A percentile compares a stretch with the other conserved stretches of the same genome.
phyloP scores from a whole-genome alignment of 2,329 filamentous ascomycete species.

The Talaromyces sp. region DNA sequence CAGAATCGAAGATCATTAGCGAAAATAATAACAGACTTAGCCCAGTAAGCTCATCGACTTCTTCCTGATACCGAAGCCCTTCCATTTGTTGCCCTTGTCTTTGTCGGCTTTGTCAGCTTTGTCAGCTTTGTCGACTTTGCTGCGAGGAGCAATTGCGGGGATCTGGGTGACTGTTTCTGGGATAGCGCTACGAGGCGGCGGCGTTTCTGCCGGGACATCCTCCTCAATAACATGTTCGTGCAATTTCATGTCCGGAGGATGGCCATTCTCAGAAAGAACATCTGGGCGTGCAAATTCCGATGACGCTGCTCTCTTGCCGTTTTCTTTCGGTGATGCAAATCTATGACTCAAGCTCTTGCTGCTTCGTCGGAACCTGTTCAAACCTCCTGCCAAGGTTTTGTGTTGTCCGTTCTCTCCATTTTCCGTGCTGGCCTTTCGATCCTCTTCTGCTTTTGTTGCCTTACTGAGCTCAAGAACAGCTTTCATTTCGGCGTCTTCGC shows the following conservation, averaged over 20 bases:
- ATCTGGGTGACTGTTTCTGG: constrained; percentile 1
- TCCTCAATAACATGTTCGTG: constrained; percentile 19
- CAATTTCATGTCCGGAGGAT: constrained; percentile 11
- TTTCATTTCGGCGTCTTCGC: constrained; percentile 60
- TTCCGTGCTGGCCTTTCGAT: constrained; percentile 28
- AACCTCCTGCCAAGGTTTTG: constrained; percentile 40
- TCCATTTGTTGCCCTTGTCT: constrained; percentile 30
- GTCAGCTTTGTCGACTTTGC: neutral
- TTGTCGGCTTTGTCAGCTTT: constrained; percentile 16
- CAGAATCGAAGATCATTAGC: constrained; percentile 11
- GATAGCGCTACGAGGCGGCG: neutral
- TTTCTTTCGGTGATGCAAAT: constrained; percentile 45
- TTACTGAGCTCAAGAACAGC: constrained; percentile 66
- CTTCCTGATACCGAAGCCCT: constrained; percentile 44
- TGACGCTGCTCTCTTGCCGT: constrained; percentile 33
- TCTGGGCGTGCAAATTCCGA: constrained; percentile 21
- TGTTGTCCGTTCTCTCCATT: constrained; percentile 20
- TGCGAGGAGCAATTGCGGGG: neutral
- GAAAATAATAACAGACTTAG: neutral
- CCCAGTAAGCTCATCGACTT: constrained; percentile 41
- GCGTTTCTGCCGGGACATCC: constrained; percentile 10
- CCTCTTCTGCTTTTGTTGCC: constrained; percentile 56
- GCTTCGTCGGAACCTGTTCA: constrained; percentile 66
- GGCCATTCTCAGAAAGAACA: constrained; percentile 11
- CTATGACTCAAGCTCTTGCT: constrained; percentile 78